Conservation (phyloP, 306 rosid species). For the Prunus mongolica region DNA sequence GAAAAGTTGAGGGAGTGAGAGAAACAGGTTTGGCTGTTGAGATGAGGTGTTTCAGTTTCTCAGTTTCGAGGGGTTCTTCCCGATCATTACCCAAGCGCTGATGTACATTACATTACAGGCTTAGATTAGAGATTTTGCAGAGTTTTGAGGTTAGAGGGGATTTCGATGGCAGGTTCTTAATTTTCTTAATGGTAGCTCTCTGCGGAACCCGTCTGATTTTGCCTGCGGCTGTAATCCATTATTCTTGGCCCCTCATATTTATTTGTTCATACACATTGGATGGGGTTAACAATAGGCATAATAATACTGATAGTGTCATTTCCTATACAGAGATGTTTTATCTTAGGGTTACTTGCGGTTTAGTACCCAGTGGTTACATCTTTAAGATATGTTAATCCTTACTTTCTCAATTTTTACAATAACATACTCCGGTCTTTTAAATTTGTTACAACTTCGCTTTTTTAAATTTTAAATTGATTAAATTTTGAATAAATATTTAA, state of each 20-base stretch:
- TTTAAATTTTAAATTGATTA: too few relatives aligned
- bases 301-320: neutral
- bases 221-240: neutral
- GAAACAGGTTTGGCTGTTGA: constrained; percentile 36
- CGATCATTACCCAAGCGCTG: constrained; percentile 81
- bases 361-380: too few relatives aligned
- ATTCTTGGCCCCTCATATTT: constrained; percentile 18
- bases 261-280: constrained; percentile 35
- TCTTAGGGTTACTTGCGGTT: too few relatives aligned
- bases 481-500: too few relatives aligned
- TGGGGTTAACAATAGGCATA: constrained; percentile 3
- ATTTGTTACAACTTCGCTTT: too few relatives aligned
- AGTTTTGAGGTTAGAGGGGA: constrained; percentile 38
- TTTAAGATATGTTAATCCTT: too few relatives aligned
- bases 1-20: constrained; percentile 25
- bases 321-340: neutral
- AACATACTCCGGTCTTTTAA: too few relatives aligned
- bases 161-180: constrained; percentile 39
- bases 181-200: constrained; percentile 13
- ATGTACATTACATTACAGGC: constrained; percentile 54
- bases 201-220: neutral
- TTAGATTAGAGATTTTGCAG: constrained; percentile 50
- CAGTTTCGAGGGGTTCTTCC: constrained; percentile 47
- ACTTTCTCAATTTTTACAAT: too few relatives aligned
- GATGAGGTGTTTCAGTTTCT: constrained; percentile 26